These are phyloP conservation scores for Alternaria sp. DNA, from an alignment of 2,329 filamentous ascomycete genomes.

Conservation along the genomic window DNA sequence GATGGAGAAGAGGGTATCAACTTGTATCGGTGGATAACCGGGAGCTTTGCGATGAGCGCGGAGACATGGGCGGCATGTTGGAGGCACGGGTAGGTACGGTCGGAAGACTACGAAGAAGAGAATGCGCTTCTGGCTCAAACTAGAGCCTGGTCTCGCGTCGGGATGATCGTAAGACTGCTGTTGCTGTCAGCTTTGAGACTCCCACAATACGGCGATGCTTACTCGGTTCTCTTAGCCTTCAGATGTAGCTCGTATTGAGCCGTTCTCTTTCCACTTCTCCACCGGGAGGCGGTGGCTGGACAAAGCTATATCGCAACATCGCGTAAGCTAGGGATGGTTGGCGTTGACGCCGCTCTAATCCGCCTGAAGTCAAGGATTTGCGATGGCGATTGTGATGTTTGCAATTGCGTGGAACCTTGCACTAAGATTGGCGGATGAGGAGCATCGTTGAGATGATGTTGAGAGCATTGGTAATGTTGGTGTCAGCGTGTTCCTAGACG, in stretches of 20 bases:
- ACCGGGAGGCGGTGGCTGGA: background rate
- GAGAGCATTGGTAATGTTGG: background rate
- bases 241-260: background rate
- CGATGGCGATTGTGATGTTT: too few relatives aligned
- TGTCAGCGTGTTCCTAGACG: background rate
- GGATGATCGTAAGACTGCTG: background rate
- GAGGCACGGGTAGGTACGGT: background rate
- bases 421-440: background rate
- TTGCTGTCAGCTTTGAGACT: background rate
- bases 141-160: too few relatives aligned
- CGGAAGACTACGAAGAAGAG: background rate
- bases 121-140: background rate
- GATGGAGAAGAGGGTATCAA: background rate
- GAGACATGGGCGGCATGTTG: background rate
- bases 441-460: background rate
- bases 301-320: background rate
- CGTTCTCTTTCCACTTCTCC: background rate
- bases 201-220: background rate
- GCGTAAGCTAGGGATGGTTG: background rate
- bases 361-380: too few relatives aligned
- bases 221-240: background rate
- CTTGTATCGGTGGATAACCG: background rate
- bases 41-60: background rate
- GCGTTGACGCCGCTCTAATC: background rate
- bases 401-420: accelerated